Evolutionary conservation across 2,329 filamentous ascomycete genomes (phyloP).

Genomic region (Cytospora chrysosperma): DNA sequence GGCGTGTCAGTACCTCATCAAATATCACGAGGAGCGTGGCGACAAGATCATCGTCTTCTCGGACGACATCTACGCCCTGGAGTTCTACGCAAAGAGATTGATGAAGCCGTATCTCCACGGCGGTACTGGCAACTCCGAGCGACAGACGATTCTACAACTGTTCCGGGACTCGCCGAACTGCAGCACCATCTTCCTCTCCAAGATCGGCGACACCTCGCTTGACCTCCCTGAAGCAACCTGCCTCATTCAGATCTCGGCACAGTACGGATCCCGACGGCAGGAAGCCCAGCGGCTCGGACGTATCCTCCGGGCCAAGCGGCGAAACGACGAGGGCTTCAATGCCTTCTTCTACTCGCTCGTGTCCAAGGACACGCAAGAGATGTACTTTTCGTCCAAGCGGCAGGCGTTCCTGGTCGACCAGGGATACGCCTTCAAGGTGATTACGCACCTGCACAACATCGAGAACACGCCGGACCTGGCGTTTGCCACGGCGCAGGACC

Average conservation of each 20-base stretch:
- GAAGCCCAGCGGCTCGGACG: slow-evolving; percentile 92
- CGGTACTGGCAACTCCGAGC: slow-evolving; percentile 80
- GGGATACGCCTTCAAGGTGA: slow-evolving; percentile 98
- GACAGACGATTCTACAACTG: slow-evolving; percentile 83
- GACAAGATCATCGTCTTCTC: slow-evolving; percentile 99
- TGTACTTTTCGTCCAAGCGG: slow-evolving; percentile 95
- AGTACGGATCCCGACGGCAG: slow-evolving; percentile 94
- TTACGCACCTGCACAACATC: slow-evolving; percentile 90
- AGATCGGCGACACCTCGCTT: slow-evolving; percentile 97
- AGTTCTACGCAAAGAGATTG: slow-evolving; percentile 80
- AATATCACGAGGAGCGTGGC: slow-evolving; percentile 90
- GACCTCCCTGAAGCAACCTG: slow-evolving; percentile 96
- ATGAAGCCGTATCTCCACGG: slow-evolving; percentile 90
- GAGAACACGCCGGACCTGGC: slow-evolving; percentile 78
- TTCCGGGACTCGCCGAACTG: slow-evolving; percentile 90
- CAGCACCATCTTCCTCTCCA: slow-evolving; percentile 92
- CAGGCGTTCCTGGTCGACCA: slow-evolving; percentile 98
- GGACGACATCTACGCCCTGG: slow-evolving; percentile 91
- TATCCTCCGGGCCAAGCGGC: slow-evolving; percentile 89
- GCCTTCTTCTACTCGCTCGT: slow-evolving; percentile 98
- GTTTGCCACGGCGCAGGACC: slow-evolving; percentile 75
- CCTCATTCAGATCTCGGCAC: slow-evolving; percentile 94
- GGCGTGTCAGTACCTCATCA: slow-evolving; percentile 95
- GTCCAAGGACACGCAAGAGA: slow-evolving; percentile 95
- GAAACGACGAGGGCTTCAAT: slow-evolving; percentile 98